Evolutionary conservation across 306 rosid species (phyloP), one percentile per base, ranked within the genome.

Genomic region (Vicia faba): DNA sequence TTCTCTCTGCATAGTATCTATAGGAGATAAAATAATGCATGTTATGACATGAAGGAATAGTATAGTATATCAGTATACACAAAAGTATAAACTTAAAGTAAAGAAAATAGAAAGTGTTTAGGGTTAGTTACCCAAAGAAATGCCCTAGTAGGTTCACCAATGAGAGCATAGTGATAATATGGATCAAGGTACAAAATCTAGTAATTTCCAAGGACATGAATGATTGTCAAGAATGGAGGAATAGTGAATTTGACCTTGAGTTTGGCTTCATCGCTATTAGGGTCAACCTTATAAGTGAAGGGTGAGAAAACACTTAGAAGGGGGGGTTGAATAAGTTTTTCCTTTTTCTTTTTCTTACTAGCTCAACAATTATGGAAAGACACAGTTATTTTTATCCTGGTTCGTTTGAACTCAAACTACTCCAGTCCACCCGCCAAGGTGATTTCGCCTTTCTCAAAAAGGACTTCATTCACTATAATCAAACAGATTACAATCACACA

Each of bases 51-150:
- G 13, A 50, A 50, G 28, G 13, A 31, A 31, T 31, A 28, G 29
- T 26, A 31, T 31, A 31, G 8, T 1, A 31, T 29, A 5, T 4
- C n/a, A n/a, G n/a, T 29, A 29, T 29, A 29, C 33, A 29, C 33
- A 29, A 36, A 36, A 38, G 12, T 39, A 8, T 39, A 39, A 8
- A 38, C 9, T 8, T 38, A 38, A 38, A 0, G 7, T 11, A 12
- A 0, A 8, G 16, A 15, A 46, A 46, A 0, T 8, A 10, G 13
- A 19, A 19, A 28, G 0, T 4, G 9, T 0, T 18, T 4, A 11
- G 19, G n/a, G 14, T 20, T 13, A 1, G 11, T 75, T 90, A 93
- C 99, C 99, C 99, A 93, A 29, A 93, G 97, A 38, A 20, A 20
- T 20, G 23, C 85, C 75, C 85, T 79, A 61, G 51, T 72, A 7